Evolutionary conservation across 345 rosid species (phyloP), one percentile per base, ranked within the genome.

Genomic region (Pelargonium nanum): DNA sequence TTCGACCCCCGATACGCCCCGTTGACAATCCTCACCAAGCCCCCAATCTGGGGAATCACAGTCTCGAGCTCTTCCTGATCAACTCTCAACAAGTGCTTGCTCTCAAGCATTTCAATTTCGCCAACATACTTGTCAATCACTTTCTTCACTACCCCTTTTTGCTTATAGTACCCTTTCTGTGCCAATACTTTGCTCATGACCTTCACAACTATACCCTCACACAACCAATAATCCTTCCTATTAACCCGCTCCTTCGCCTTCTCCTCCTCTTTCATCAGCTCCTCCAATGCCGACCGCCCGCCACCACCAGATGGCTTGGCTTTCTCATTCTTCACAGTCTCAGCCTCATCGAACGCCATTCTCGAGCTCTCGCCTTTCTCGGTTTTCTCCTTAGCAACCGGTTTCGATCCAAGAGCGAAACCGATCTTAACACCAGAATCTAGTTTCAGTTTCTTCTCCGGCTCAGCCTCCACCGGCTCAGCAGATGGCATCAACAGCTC

Each of bases 31-130:
- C 73, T 85, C 62, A 93, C 89, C 44, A 74, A 32, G 22, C 91
- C 80, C 59, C 97, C 97, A 24, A 85, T 81, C 61, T 93, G 97
- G 0, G 96, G 99, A 65, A 89, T 82, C 67, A 89, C 99, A 0
- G 96, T 93, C 81, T 93, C 97, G 15, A 93, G 87, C 85, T 93
- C 99, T 68, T 82, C 91, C 65, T 89, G 99, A 75, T 93, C 99
- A 58, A 93, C 91, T 66, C 94, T 75, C 72, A 93, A 63, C 24
- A 75, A 74, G 44, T 93, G 96, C 75, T 89, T 93, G 63, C 68
- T 83, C 63, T 87, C 89, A 20, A 87, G 72, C 87, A 89, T 89
- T 72, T 87, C 91, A 16, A 87, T 78, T 73, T 93, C 97, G 19
- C 96, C 97, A 5, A 84, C 91, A 55, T 89, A 93, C 57, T 72